Conservation (phyloP, 2,329 filamentous ascomycete species). For the Orbilia brochopaga region DNA sequence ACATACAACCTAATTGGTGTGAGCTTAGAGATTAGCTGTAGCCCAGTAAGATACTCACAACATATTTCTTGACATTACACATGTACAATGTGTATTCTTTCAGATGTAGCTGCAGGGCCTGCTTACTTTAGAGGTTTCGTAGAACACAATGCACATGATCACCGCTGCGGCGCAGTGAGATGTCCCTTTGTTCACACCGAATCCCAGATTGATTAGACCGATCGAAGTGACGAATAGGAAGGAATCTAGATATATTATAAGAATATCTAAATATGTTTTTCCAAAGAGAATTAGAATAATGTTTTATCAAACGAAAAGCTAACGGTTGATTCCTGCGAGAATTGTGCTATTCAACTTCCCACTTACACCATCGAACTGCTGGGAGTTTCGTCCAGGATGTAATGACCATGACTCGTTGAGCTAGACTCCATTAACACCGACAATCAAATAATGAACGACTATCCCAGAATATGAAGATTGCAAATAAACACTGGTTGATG, state of each 20-base stretch:
- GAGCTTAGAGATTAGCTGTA: too few relatives aligned
- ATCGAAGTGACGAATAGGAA: constrained; percentile 66
- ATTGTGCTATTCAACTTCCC: not conserved
- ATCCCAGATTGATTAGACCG: constrained; percentile 64
- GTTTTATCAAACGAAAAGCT: not conserved
- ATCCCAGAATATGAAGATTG: not conserved
- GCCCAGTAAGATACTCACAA: too few relatives aligned
- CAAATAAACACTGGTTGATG: not conserved
- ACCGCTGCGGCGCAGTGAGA: constrained; percentile 65
- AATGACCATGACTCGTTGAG: not conserved
- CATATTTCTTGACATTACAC: too few relatives aligned
- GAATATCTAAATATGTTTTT: constrained; percentile 64
- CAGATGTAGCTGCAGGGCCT: too few relatives aligned
- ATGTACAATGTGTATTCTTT: too few relatives aligned
- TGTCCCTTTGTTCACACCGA: constrained; percentile 63
- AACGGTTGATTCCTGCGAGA: not conserved
- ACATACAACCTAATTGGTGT: constrained; percentile 30
- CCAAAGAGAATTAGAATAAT: too few relatives aligned
- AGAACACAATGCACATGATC: constrained; percentile 66
- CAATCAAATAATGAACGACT: not conserved
- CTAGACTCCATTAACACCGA: not conserved
- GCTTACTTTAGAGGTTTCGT: constrained; percentile 67
- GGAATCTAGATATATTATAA: constrained; percentile 67
- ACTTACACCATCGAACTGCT: constrained; percentile 35
- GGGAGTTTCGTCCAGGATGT: constrained; percentile 25